Conservation (phyloP, 1,139 yeast genomes). For the Lizanozyma gosingica region DNA sequence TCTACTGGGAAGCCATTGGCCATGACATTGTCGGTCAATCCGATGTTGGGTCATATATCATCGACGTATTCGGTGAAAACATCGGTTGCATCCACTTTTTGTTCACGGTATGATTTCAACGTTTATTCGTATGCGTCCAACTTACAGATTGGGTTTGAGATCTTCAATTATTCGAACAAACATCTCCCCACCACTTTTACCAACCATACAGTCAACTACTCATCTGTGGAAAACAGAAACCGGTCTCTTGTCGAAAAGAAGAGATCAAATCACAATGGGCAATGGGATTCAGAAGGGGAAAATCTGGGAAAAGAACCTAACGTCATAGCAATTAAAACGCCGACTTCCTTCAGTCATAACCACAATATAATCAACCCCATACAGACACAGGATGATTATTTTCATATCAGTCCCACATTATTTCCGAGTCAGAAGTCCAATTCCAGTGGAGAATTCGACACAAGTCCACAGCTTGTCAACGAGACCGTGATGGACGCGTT, state of each 20-base stretch:
- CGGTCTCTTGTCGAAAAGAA: not conserved
- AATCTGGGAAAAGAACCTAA: conserved; percentile 4
- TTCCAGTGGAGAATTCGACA: conserved; percentile 1
- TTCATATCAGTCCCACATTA: conserved; percentile 18
- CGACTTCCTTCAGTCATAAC: conserved; percentile 3
- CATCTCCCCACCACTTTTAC: conserved; percentile 1
- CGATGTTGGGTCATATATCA: conserved; percentile 82
- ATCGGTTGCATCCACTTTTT: conserved; percentile 64
- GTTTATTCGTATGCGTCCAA: conserved; percentile 86
- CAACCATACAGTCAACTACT: not conserved
- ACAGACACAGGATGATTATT: conserved; percentile 17
- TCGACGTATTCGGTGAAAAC: conserved; percentile 86
- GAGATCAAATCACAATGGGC: conserved; percentile 9
- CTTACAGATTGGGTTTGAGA: conserved; percentile 76
- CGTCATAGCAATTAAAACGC: conserved; percentile 1
- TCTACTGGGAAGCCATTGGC: conserved; percentile 85
- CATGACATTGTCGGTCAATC: conserved; percentile 80
- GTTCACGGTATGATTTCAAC: conserved; percentile 84
- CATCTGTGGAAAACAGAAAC: not conserved
- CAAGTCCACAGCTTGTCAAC: conserved; percentile 16
- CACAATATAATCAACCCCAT: conserved; percentile 14
- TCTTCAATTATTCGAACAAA: conserved; percentile 44
- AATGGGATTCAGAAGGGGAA: conserved; percentile 2
- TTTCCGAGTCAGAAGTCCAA: conserved; percentile 9
- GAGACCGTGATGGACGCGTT: conserved; percentile 45